Percentiles rank a stretch among this genome's conserved stretches.
Evolutionary conservation across 2,329 filamentous ascomycete genomes (phyloP).

Genomic region (Pezicula carpinea): DNA sequence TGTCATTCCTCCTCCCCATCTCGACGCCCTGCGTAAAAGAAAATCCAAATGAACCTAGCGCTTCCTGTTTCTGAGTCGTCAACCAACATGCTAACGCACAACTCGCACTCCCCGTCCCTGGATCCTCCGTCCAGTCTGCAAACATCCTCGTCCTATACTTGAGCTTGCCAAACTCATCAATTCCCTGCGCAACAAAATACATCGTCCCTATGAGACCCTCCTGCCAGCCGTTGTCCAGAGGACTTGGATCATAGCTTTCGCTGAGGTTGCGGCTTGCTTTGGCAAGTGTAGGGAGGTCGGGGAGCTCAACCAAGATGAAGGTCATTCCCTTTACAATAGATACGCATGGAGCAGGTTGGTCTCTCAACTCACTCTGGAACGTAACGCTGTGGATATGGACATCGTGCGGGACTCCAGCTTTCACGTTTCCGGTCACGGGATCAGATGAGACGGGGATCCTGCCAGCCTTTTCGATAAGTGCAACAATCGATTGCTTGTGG

Average conservation of each 20-base stretch:
- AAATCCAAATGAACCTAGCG: slow-evolving; percentile 33
- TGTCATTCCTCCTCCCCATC: slow-evolving; percentile 45
- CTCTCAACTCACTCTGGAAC: slow-evolving; percentile 28
- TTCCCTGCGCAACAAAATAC: slow-evolving; percentile 24
- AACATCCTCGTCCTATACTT: slow-evolving; percentile 55
- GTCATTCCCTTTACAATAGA: slow-evolving; percentile 71
- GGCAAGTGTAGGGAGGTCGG: slow-evolving; percentile 46
- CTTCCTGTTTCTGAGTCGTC: slow-evolving; percentile 35
- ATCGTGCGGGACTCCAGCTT: slow-evolving; percentile 62
- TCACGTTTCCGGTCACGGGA: slow-evolving; percentile 42
- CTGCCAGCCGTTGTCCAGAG: slow-evolving; percentile 23
- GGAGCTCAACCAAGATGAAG: slow-evolving; percentile 62
- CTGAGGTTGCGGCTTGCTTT: slow-evolving; percentile 26
- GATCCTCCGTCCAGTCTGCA: slow-evolving; percentile 44
- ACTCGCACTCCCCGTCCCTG: slow-evolving; percentile 59
- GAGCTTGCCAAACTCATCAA: slow-evolving; percentile 21
- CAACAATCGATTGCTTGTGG: slow-evolving; percentile 17
- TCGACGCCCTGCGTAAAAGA: slow-evolving; percentile 62
- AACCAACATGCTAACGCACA: slow-evolving; percentile 52
- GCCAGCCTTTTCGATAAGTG: slow-evolving; percentile 51
- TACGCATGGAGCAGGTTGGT: slow-evolving; percentile 40
- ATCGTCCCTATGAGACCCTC: slow-evolving; percentile 16
- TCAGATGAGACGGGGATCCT: slow-evolving; percentile 41
- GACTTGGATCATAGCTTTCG: slow-evolving; percentile 19
- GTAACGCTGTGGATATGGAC: slow-evolving; percentile 50